phyloP scores from a whole-genome alignment of 352 stramenopile species.

The Saprolegnia diclina region DNA sequence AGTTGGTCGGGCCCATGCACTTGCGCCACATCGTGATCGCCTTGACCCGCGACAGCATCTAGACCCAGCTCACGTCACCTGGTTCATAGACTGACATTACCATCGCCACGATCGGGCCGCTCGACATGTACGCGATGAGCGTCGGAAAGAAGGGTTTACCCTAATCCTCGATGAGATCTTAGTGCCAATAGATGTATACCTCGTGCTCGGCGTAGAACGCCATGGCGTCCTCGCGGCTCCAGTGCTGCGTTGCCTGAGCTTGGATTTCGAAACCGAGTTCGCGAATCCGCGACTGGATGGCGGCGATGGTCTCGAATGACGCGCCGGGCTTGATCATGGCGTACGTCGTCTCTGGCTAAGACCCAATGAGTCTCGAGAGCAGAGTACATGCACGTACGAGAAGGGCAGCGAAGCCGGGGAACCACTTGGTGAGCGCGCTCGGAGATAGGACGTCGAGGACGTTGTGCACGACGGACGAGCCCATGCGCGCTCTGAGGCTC shows the following conservation, averaged over 20 bases:
- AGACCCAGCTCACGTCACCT: background rate
- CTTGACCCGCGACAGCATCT: slow-evolving; percentile 26
- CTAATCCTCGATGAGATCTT: background rate
- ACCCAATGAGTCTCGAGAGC: background rate
- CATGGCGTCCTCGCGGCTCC: slow-evolving; percentile 43
- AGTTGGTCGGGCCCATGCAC: slow-evolving; percentile 78
- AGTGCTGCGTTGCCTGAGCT: slow-evolving; percentile 33
- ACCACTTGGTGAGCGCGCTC: slow-evolving; percentile 5
- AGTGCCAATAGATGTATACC: background rate
- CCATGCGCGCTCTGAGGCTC: slow-evolving; percentile 39
- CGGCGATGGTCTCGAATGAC: slow-evolving; percentile 30
- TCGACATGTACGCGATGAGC: slow-evolving; percentile 64
- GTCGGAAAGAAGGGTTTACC: slow-evolving; percentile 56
- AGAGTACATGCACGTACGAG: background rate
- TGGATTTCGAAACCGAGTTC: slow-evolving; percentile 51
- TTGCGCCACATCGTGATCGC: slow-evolving; percentile 61
- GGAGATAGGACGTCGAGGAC: background rate
- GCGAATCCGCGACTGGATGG: slow-evolving; percentile 39
- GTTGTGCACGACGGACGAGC: slow-evolving; percentile 17
- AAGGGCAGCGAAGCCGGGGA: slow-evolving; percentile 8
- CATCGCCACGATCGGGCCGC: slow-evolving; percentile 51
- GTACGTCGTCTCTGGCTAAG: slow-evolving; percentile 36
- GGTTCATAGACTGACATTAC: too few relatives aligned
- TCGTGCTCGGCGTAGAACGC: slow-evolving; percentile 59
- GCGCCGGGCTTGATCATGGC: slow-evolving; percentile 62